phyloP scores from a whole-genome alignment of 257 asterid genomes.

The Mentha longifolia region DNA sequence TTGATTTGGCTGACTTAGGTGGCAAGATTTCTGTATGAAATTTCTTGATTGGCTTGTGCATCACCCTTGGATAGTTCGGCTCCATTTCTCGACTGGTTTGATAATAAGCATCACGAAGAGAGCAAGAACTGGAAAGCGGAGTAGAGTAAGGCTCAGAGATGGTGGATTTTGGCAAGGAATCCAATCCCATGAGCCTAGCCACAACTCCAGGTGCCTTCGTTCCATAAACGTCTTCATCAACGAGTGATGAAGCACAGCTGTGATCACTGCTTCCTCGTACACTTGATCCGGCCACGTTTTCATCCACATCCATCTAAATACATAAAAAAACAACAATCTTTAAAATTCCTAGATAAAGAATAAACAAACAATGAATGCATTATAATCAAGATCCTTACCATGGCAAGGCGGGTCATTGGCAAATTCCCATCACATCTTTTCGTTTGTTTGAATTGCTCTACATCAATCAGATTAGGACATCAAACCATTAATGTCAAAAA shows the following conservation, averaged over 20 bases:
- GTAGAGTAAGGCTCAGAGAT: slow-evolving; percentile 53
- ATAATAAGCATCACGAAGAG: slow-evolving; percentile 50
- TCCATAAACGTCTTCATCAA: slow-evolving; percentile 69
- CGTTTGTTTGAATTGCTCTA: slow-evolving; percentile 85
- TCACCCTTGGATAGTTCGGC: slow-evolving; percentile 44
- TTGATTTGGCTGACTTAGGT: slow-evolving; percentile 87
- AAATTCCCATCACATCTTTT: slow-evolving; percentile 69
- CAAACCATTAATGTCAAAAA: background rate
- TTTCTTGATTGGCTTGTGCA: slow-evolving; percentile 64
- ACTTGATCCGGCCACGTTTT: slow-evolving; percentile 51
- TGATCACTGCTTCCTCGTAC: slow-evolving; percentile 69
- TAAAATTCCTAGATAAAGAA: slow-evolving; percentile 18
- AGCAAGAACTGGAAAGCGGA: slow-evolving; percentile 58
- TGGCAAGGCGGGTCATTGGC: slow-evolving; percentile 61
- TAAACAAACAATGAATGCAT: background rate
- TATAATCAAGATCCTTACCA: slow-evolving; percentile 44
- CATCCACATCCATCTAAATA: slow-evolving; percentile 69
- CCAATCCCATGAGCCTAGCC: slow-evolving; percentile 98
- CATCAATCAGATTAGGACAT: slow-evolving; percentile 31
- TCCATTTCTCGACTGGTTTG: slow-evolving; percentile 35
- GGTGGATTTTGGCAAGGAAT: slow-evolving; percentile 70
- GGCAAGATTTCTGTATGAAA: slow-evolving; percentile 85
- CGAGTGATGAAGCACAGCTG: slow-evolving; percentile 76
- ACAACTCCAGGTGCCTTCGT: slow-evolving; percentile 74
- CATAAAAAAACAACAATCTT: background rate